These are phyloP conservation scores for Suhomyces yuchorum DNA, from an alignment of 1,139 yeast genomes.

Conservation along the genomic window DNA sequence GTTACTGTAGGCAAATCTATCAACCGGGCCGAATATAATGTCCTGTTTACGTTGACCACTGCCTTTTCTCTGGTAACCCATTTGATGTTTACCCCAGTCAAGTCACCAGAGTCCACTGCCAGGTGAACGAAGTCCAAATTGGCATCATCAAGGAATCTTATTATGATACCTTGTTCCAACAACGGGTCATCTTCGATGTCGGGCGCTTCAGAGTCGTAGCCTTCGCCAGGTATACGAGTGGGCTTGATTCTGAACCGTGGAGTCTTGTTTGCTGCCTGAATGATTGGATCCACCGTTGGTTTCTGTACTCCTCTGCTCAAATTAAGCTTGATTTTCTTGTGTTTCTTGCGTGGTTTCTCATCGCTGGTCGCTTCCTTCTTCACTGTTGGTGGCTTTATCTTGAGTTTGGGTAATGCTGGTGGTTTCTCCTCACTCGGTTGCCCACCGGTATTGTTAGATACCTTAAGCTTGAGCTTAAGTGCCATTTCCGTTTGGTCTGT, in stretches of 20 bases:
- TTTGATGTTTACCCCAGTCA: slow-evolving; percentile 69
- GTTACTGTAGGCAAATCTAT: slow-evolving; percentile 89
- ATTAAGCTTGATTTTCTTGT: slow-evolving; percentile 27
- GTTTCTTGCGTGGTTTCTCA: slow-evolving; percentile 17
- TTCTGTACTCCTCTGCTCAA: slow-evolving; percentile 16
- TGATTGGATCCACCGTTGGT: slow-evolving; percentile 10
- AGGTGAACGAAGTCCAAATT: slow-evolving; percentile 76
- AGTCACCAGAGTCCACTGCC: slow-evolving; percentile 81
- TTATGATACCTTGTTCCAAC: slow-evolving; percentile 79
- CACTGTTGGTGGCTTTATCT: slow-evolving; percentile 22
- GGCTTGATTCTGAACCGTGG: slow-evolving; percentile 82
- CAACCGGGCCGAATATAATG: slow-evolving; percentile 77
- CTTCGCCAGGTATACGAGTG: slow-evolving; percentile 86
- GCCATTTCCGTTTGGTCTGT: slow-evolving; percentile 17
- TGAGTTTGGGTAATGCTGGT: slow-evolving; percentile 20
- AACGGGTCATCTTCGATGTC: slow-evolving; percentile 94
- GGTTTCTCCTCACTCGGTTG: slow-evolving; percentile 7
- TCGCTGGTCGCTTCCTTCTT: slow-evolving; percentile 4
- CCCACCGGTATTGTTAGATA: slow-evolving; percentile 13
- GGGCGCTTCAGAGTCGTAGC: slow-evolving; percentile 96
- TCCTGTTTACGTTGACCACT: slow-evolving; percentile 54
- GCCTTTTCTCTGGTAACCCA: slow-evolving; percentile 86
- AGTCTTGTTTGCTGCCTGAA: slow-evolving; percentile 11
- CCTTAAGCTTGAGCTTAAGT: slow-evolving; percentile 29
- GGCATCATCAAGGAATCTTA: slow-evolving; percentile 78